Base-by-base conservation (phyloP, 352 stramenopile genomes). In the Blastocystis sp. region DNA sequence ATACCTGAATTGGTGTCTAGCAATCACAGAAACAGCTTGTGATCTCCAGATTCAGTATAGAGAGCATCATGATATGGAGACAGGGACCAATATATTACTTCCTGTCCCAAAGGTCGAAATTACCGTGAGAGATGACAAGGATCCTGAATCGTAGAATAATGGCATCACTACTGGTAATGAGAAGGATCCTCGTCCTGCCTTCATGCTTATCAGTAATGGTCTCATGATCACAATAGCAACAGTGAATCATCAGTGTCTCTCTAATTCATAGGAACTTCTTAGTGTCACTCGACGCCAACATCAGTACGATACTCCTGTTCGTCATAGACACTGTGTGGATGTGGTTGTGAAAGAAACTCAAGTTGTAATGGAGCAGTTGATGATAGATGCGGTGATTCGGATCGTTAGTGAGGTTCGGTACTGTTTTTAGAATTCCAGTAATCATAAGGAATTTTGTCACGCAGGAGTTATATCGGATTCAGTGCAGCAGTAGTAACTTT, bases 1-100 rank as follows among this genome's bases (percentile, higher is more conserved):
- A 57, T 56, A 56, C 48, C 37, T 84, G 73, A 84, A 84, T 48
- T 84, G 73, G 73, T 62, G 24, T 33, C 22, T 84, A 33, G 27
- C 54, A 6, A 42, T 84, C 17, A 84, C 48, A n/a, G 73, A 64
- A 6, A 68, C 56, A 24, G 33, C 22, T 2, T 84, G 48, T 40
- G 22, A 22, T 19, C 7, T 84, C 7, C 53, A 42, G 44, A 27
- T 68, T 19, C 6, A 62, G 27, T 84, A 84, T 42, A 13, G 30
- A 37, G 24, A 68, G 51, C 66, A 68, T 13, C 51, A 84, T 27
- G n/a, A 44, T 44, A 48, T 48, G 60, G 24, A 73, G n/a, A 54
- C 22, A n/a, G 51, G 51, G 0, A 48, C 33, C 1, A 42, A 58
- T 15, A 37, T 19, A 11, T 5, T 66, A 2, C n/a, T 84, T 27